Evolutionary conservation across 108 stramenopile genomes (phyloP), one percentile per base, ranked within the genome.

Genomic region (Cyclostephanos invisitatus): DNA sequence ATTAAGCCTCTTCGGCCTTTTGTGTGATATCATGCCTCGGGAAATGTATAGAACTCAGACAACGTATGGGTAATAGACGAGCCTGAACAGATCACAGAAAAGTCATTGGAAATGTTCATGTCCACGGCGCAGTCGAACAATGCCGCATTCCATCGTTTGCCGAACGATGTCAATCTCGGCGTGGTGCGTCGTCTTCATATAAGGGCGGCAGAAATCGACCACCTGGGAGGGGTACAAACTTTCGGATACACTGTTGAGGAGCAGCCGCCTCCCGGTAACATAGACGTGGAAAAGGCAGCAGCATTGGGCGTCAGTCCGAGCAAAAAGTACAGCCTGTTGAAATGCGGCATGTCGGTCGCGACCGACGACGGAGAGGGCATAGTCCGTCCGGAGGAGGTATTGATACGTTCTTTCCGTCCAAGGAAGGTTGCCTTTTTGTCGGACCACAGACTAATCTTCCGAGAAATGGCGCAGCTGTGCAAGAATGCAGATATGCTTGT

Each of bases 181-280:
- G 18, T 15, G 7, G 51, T 37, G 6, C 54, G 75, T 24, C 74
- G 81, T 32, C 35, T 84, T n/a, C 62, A 73, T n/a, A 89, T 94
- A 25, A 66, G 67, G 38, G 93, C 93, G 8, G 93, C 89, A 10
- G 89, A 91, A 74, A 76, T 94, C 14, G 74, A 89, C 62, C 93
- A 94, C 75, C 27, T 88, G 17, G 70, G 73, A 60, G 87, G 89
- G 27, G 88, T 94, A 9, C 89, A 81, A 48, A 90, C 89, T 14
- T 91, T 94, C 83, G 93, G 93, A 18, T 94, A 85, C 72, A 79
- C 83, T 1, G 73, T 94, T 11, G 68, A 88, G 74, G 93, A 94
- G 73, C 86, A 75, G 38, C 78, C 86, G 58, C 89, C 89, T 11
- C 82, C 77, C 6, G 68, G 76, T 22, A 89, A 73, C 21, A 84